These are phyloP conservation scores for Aspergillus bridgeri DNA, from an alignment of 495 filamentous ascomycete species.

Conservation along the genomic window DNA sequence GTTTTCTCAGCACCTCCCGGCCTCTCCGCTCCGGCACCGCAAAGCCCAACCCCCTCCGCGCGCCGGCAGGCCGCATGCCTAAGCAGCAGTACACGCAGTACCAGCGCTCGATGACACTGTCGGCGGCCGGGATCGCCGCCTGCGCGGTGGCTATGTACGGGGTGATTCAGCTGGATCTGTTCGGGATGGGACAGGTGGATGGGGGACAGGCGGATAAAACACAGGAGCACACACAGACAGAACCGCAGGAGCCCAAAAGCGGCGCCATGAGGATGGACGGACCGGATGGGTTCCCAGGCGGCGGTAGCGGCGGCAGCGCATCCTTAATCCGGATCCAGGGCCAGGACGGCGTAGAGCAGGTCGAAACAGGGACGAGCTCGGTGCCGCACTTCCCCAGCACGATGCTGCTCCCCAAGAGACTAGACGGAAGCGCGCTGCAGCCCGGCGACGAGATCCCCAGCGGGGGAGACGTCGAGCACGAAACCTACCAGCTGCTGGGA, in stretches of 20 bases:
- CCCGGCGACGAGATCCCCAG: constrained; percentile 33
- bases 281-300: constrained; percentile 35
- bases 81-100: constrained; percentile 25
- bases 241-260: constrained; percentile 3
- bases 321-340: constrained; percentile 44
- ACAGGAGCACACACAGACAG: neutral
- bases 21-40: constrained; percentile 24
- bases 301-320: no score
- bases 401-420: constrained; percentile 54
- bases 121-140: constrained; percentile 32
- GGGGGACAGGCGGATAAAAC: neutral
- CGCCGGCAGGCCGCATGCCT: constrained; percentile 7
- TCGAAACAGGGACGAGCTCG: constrained; percentile 76
- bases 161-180: constrained; percentile 38
- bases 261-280: constrained; percentile 38
- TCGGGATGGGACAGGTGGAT: constrained; percentile 26
- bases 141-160: constrained; percentile 39
- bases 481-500: constrained; percentile 84
- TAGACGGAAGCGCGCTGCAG: constrained; percentile 36
- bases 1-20: constrained; percentile 27
- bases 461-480: constrained; percentile 23
- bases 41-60: constrained; percentile 30
- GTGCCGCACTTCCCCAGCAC: constrained; percentile 78
- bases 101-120: constrained; percentile 33
- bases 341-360: constrained; percentile 60